Percentiles rank a stretch among this genome's conserved stretches.
These are phyloP conservation scores for Acanthamoeba lenticulata DNA, from an alignment of 208 protist species.

Conservation along the genomic window DNA sequence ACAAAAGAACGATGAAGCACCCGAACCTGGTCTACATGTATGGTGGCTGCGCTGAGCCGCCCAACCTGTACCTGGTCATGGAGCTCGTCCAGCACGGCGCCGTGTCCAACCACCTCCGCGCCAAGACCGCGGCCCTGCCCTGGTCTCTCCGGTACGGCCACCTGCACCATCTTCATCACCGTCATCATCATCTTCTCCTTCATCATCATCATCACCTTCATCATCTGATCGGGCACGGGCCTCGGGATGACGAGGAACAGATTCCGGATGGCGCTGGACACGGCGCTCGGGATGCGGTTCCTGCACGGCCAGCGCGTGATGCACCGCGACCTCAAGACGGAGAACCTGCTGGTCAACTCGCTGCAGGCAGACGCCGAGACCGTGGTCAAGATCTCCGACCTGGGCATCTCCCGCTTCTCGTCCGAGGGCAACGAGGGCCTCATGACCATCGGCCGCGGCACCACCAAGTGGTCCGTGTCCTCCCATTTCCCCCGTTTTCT, in stretches of 20 bases:
- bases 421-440: background rate
- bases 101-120: background rate
- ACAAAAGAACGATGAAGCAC: slow-evolving; percentile 24
- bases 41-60: slow-evolving; percentile 43
- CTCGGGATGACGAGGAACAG: no score
- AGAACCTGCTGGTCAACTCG: slow-evolving; percentile 41
- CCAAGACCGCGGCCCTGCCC: background rate
- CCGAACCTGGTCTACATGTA: slow-evolving; percentile 32
- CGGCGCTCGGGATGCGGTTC: background rate
- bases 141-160: background rate
- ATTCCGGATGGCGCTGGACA: slow-evolving; percentile 41
- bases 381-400: slow-evolving; percentile 7
- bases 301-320: slow-evolving; percentile 44
- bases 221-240: no score
- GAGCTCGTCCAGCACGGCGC: slow-evolving; percentile 25
- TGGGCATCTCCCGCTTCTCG: slow-evolving; percentile 32
- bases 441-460: background rate
- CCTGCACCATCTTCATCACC: background rate
- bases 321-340: slow-evolving; percentile 39
- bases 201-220: no score
- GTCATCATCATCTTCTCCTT: no score
- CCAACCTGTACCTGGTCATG: slow-evolving; percentile 56
- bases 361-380: slow-evolving; percentile 17
- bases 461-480: background rate
- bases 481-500: no score